These are phyloP conservation scores for Chaetomium globosum DNA, from an alignment of 2,329 filamentous ascomycete species.

Conservation along the genomic window DNA sequence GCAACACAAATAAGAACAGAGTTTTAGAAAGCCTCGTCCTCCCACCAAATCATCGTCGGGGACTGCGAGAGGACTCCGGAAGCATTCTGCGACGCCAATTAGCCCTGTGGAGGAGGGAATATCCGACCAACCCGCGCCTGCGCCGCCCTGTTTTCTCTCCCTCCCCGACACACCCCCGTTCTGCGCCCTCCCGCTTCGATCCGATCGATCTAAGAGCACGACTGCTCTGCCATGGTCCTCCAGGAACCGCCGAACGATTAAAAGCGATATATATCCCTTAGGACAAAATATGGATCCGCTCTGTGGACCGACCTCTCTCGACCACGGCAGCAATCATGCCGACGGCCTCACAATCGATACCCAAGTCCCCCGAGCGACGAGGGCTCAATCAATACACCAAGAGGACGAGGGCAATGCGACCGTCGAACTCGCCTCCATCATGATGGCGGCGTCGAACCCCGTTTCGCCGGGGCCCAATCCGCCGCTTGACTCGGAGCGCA, in stretches of 20 bases:
- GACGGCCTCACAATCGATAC: constrained; percentile 40
- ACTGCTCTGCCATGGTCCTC: constrained; percentile 25
- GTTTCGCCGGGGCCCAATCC: constrained; percentile 59
- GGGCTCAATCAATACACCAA: constrained; percentile 38
- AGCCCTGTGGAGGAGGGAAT: not conserved
- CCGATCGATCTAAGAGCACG: not conserved
- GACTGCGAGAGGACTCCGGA: not conserved
- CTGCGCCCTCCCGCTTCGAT: constrained; percentile 3
- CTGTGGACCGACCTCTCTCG: constrained; percentile 32
- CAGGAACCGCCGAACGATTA: constrained; percentile 20
- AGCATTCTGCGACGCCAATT: constrained; percentile 16
- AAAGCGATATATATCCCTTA: constrained; percentile 16
- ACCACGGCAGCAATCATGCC: constrained; percentile 28
- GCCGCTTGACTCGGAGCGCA: constrained; percentile 52
- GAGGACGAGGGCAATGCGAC: constrained; percentile 48
- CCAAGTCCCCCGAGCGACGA: constrained; percentile 35
- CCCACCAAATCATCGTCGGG: not conserved
- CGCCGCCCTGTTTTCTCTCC: constrained; percentile 10
- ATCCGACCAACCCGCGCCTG: constrained; percentile 12
- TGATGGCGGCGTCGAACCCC: constrained; percentile 55
- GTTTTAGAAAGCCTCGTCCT: not conserved
- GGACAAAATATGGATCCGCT: constrained; percentile 35
- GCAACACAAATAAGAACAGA: constrained; percentile 12
- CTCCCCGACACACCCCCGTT: constrained; percentile 2
- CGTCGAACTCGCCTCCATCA: constrained; percentile 50